Base-by-base conservation (phyloP, 2,329 filamentous ascomycete species). In the Clonostachys sp. region DNA sequence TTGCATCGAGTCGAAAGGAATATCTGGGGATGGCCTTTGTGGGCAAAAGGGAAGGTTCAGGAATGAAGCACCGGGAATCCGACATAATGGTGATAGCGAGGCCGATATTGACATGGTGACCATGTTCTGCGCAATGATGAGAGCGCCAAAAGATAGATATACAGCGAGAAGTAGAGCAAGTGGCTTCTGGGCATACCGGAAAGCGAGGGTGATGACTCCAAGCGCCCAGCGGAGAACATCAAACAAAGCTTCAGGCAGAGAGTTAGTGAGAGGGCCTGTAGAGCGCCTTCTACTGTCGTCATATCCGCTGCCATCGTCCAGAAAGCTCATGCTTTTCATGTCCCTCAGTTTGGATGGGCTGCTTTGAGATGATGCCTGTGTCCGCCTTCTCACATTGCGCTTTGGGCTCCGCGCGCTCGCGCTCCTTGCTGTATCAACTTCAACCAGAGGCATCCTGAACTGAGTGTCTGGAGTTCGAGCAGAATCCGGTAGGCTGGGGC, bases 51-150 rank as follows among this genome's bases (percentile, higher is more conserved):
- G 78, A 1, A 90, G 67, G 50, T 77, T 70, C 6, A 90, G 60
- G 34, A 79, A 67, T 2, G 80, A 79, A 3, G 70, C 74, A 34
- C 85, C 85, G 1, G 88, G 88, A 3, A 92, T 67, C 17, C 78
- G 75, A 58, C 88, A 91, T 17, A 91, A 55, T 0, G 87, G 86
- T 1, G 84, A 82, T 3, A 91, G 63, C 1, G 84, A 82, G 10
- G 76, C 67, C 43, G 76, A 74, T 46, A 87, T 64, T 3, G 81
- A 85, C 43, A 73, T 73, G 14, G 80, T 83, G 33, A 87, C 62
- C 58, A 86, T 76, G 58, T 83, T 86, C 42, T 80, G 76, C 3
- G 78, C 70, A 18, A 87, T 66, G 38, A 84, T 77, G 44, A 81
- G 61, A 17, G 77, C 70, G 44, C 82, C 81, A 30, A 82, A 70